Conservation (phyloP, 2,329 filamentous ascomycete genomes). For the Eurotiales sp. region DNA sequence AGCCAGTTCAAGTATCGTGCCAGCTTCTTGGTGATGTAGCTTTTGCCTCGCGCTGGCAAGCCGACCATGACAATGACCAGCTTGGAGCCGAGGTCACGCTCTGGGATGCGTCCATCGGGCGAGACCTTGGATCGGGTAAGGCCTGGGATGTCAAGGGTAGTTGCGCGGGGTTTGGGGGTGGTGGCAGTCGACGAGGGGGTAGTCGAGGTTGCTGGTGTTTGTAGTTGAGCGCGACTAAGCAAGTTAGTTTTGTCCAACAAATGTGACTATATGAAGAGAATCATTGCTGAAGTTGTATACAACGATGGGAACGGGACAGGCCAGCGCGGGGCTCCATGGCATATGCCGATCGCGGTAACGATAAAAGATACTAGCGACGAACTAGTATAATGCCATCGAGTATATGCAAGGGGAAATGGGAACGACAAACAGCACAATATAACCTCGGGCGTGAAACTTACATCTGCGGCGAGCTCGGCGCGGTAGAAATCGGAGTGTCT, state of each 20-base stretch:
- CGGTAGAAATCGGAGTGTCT: conserved; percentile 62
- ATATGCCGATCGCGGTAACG: too few species aligned
- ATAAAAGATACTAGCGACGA: background rate
- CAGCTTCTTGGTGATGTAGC: conserved; percentile 98
- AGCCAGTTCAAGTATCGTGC: conserved; percentile 95
- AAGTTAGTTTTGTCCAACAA: background rate
- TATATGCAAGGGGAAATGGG: conserved; percentile 7
- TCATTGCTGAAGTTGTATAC: too few species aligned
- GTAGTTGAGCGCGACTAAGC: conserved; percentile 61
- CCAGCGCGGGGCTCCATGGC: too few species aligned
- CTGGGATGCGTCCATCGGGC: conserved; percentile 88
- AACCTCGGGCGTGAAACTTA: conserved; percentile 37
- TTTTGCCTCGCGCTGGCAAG: conserved; percentile 90
- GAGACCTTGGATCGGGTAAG: conserved; percentile 94
- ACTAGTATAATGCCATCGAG: background rate
- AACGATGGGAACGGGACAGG: too few species aligned
- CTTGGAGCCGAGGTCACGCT: conserved; percentile 92
- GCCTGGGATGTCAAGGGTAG: conserved; percentile 93
- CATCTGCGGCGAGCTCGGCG: conserved; percentile 61
- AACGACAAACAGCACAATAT: conserved; percentile 17
- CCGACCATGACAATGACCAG: conserved; percentile 98
- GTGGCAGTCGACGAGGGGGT: conserved; percentile 24
- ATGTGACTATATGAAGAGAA: too few species aligned
- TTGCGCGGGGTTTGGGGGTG: conserved; percentile 81
- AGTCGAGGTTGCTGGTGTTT: conserved; percentile 64